Evolutionary conservation across 495 filamentous ascomycete genomes (phyloP).

Genomic region (Neurospora cerealis): DNA sequence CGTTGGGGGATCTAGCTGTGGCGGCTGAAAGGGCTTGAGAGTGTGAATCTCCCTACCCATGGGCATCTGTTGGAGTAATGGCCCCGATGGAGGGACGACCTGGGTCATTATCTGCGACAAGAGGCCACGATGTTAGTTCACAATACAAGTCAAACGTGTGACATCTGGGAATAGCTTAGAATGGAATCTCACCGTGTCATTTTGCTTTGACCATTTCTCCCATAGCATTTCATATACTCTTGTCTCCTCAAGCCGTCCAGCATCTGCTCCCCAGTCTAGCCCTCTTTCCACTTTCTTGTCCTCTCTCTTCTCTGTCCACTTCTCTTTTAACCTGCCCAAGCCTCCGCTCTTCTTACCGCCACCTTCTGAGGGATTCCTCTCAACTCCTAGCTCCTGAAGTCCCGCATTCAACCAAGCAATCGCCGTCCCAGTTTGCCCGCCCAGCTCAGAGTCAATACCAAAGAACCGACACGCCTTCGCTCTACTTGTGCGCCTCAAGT

Average conservation of each 20-base stretch:
- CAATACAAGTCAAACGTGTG: neutral
- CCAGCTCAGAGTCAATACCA: slow-evolving; percentile 76
- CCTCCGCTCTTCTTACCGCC: slow-evolving; percentile 35
- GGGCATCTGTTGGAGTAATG: slow-evolving; percentile 66
- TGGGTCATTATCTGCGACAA: slow-evolving; percentile 68
- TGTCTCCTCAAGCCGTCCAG: slow-evolving; percentile 74
- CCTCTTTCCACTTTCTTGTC: slow-evolving; percentile 60
- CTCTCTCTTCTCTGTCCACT: slow-evolving; percentile 57
- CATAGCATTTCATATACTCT: slow-evolving; percentile 79
- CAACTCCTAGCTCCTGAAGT: slow-evolving; percentile 57
- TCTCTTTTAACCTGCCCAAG: slow-evolving; percentile 61
- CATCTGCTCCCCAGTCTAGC: slow-evolving; percentile 69
- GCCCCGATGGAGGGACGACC: slow-evolving; percentile 55
- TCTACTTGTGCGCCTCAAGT: slow-evolving; percentile 59
- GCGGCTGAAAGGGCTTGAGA: slow-evolving; percentile 48
- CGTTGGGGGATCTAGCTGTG: slow-evolving; percentile 44
- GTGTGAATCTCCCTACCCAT: slow-evolving; percentile 80
- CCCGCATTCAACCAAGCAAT: slow-evolving; percentile 77
- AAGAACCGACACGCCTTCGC: slow-evolving; percentile 85
- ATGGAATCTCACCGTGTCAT: slow-evolving; percentile 65
- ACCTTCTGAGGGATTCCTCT: slow-evolving; percentile 17
- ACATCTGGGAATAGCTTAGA: neutral
- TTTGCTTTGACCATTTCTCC: slow-evolving; percentile 82
- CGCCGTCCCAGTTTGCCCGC: slow-evolving; percentile 66
- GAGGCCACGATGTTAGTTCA: neutral